Evolutionary conservation across 2,329 filamentous ascomycete genomes (phyloP), one percentile per base, ranked within the genome.

Genomic region (Neopestalotiopsis sp.): DNA sequence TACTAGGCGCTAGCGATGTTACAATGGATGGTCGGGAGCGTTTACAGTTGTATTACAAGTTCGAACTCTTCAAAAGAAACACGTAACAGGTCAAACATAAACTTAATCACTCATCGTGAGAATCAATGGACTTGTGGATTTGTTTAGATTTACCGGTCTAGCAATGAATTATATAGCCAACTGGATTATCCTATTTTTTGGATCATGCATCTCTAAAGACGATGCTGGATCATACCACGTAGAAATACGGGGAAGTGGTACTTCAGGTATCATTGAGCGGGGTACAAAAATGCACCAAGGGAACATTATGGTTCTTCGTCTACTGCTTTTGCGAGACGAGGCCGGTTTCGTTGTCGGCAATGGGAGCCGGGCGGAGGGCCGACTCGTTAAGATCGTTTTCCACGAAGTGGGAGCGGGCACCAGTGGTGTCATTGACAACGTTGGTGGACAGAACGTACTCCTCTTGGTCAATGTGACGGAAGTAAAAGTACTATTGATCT

Each of bases 401-500:
- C 28, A 77, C 77, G 52, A 84, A 83, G 60, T 81, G 80, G 49
- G 77, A 77, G 65, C 80, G 77, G 63, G 81, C 81, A 10, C 79
- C 77, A 70, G 79, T 80, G 3, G 75, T 79, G 66, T 81, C 70
- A 40, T 73, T 74, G 74, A 82, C 80, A 56, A 77, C 72, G 72
- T 75, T 81, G 56, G 65, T 69, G 30, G 68, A 69, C 30, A 85
- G 75, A 13, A 74, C 71, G 70, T 82, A 85, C 73, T 85, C 84
- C 70, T 85, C 83, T 67, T 78, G 70, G 75, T 85, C 83, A 68
- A 85, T 82, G 75, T 85, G 81, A 34, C 79, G 78, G 78, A 84
- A 85, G 63, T 79, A 75, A 72, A 83, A 82, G 73, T 81, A 85
- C 68, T 69, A 20, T 6, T 7, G 9, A 4, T 3, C 2, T 20